phyloP scores from a whole-genome alignment of 2,329 filamentous ascomycete genomes.

The Metarhizium sp. region DNA sequence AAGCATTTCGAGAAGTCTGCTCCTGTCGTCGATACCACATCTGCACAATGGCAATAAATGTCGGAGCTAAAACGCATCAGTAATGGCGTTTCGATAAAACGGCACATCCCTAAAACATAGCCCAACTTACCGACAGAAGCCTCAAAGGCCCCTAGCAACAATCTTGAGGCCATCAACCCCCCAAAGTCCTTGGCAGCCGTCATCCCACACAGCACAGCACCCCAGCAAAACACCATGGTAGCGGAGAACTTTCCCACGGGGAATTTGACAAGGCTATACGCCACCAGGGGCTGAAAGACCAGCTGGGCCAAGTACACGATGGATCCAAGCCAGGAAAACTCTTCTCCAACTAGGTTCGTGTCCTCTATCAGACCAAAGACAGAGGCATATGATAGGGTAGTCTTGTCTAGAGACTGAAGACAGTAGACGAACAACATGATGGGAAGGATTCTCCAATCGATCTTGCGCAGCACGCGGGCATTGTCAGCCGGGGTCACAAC shows the following conservation, averaged over 20 bases:
- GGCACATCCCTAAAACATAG: not conserved
- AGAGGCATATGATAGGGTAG: constrained; percentile 50
- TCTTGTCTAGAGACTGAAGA: constrained; percentile 54
- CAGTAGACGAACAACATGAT: constrained; percentile 50
- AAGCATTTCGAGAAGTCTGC: constrained; percentile 21
- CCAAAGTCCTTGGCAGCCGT: constrained; percentile 38
- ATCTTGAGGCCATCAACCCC: constrained; percentile 33
- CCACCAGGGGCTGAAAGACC: constrained; percentile 41
- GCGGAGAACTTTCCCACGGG: constrained; percentile 46
- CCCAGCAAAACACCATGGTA: constrained; percentile 43
- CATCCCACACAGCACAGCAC: constrained; percentile 40
- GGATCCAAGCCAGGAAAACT: constrained; percentile 53
- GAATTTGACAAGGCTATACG: constrained; percentile 43
- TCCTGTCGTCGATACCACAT: constrained; percentile 27
- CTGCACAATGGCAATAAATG: constrained; percentile 21
- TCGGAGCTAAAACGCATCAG: constrained; percentile 12
- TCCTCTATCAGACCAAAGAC: constrained; percentile 54
- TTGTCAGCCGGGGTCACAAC: constrained; percentile 43
- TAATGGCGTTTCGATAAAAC: not conserved
- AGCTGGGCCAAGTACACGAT: constrained; percentile 44
- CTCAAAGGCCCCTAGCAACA: constrained; percentile 37
- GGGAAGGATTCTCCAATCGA: constrained; percentile 40
- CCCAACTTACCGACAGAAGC: constrained; percentile 26
- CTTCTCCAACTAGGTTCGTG: constrained; percentile 43
- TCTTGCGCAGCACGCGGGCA: constrained; percentile 32